These are phyloP conservation scores for Dactylellina cionopaga DNA, from an alignment of 2,329 filamentous ascomycete species.

Conservation along the genomic window DNA sequence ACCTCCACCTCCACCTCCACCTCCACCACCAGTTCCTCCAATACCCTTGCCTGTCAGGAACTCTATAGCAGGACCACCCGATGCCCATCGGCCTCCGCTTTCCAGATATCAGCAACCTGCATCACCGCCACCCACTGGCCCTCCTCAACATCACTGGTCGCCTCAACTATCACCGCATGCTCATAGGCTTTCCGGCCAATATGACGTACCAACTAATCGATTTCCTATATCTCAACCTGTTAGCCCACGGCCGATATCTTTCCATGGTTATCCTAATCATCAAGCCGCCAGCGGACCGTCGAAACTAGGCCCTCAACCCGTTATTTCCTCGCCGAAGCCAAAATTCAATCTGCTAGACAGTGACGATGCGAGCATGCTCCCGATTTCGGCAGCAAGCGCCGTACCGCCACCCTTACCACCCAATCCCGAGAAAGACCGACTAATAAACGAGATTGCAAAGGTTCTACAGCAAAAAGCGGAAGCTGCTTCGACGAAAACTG, in stretches of 20 bases:
- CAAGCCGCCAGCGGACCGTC: slow-evolving; percentile 50
- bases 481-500: slow-evolving; percentile 75
- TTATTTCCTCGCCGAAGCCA: slow-evolving; percentile 59
- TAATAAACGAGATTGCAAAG: slow-evolving; percentile 78
- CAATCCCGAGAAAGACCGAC: slow-evolving; percentile 92
- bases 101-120: slow-evolving; percentile 47
- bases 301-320: slow-evolving; percentile 62
- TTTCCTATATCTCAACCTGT: slow-evolving; percentile 15
- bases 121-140: slow-evolving; percentile 50
- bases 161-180: slow-evolving; percentile 49
- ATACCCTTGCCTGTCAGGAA: slow-evolving; percentile 54
- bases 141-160: slow-evolving; percentile 58
- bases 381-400: slow-evolving; percentile 56
- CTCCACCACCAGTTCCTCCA: slow-evolving; percentile 56
- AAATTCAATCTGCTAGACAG: slow-evolving; percentile 67
- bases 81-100: slow-evolving; percentile 59
- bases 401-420: slow-evolving; percentile 87
- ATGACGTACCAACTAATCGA: slow-evolving; percentile 10
- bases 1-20: slow-evolving; percentile 55
- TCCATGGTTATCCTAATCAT: slow-evolving; percentile 56
- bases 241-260: slow-evolving; percentile 54
- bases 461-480: slow-evolving; percentile 76
- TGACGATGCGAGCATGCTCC: slow-evolving; percentile 29
- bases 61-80: neutral
- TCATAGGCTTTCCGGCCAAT: slow-evolving; percentile 37